Base-by-base conservation (phyloP, 208 protist species). In the Herpetomonas tarakana region DNA sequence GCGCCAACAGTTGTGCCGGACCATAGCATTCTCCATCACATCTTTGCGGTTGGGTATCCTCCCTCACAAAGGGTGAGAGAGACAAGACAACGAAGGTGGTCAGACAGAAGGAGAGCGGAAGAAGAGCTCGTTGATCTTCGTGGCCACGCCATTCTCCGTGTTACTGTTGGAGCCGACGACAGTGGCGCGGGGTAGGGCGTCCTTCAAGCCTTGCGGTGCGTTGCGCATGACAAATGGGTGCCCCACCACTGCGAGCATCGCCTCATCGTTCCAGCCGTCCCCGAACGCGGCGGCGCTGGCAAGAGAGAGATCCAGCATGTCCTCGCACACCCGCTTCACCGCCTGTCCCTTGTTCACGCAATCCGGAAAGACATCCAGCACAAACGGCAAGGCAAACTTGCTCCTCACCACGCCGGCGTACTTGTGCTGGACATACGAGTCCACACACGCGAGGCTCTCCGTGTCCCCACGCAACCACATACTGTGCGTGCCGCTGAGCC, bases 241-340 rank as follows among this genome's bases (percentile, higher is more conserved):
- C 7, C 65, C 70, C 2, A 52, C 62, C 0, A 60, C 16, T 28
- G 39, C 7, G 26, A 76, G 39, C 70, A 76, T 76, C 29, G 58
- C 26, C 51, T 66, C 64, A 26, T 76, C 68, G 52, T 80, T 80
- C 58, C 62, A 65, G 12, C 60, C 74, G 54, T 74, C 68, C n/a
- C 74, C 68, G 29, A 80, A 76, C n/a, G 52, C 64, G n/a, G 58
- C 69, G 24, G 64, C 57, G 19, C 71, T 47, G 3, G 27, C 27
- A 9, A 65, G 29, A 0, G 28, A 14, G 2, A 71, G 18, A 12
- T 51, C 31, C 30, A 68, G 54, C 25, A 70, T 41, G 26, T 26
- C 49, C n/a, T 41, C 39, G 16, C 38, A 22, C 45, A 80, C 74
- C 28, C 65, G 46, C 41, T 24, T 21, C 29, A 78, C 24, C 1